Conservation (phyloP, 495 filamentous ascomycete genomes). For the Neurospora hispaniola region DNA sequence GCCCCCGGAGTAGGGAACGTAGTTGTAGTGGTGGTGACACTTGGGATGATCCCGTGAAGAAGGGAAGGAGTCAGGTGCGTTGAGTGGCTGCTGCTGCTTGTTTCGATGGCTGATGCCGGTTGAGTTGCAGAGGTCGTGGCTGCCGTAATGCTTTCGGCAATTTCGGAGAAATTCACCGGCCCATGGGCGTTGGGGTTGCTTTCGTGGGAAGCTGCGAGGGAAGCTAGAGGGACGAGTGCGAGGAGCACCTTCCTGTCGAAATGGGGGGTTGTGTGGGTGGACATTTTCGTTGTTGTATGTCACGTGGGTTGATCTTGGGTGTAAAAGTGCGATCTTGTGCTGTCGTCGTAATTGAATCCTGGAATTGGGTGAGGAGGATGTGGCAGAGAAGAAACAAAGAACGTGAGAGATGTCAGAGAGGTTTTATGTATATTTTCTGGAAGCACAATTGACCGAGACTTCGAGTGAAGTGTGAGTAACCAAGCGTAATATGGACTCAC, state of each 20-base stretch:
- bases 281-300: not conserved
- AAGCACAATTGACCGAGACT: not conserved
- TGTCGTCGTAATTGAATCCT: not conserved
- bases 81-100: not conserved
- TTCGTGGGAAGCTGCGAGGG: not conserved
- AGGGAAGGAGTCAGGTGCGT: not conserved
- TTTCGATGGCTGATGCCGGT: not conserved
- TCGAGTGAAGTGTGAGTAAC: not conserved
- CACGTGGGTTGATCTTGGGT: not conserved
- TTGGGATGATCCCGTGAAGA: not conserved
- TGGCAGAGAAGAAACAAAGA: not conserved
- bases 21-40: not conserved
- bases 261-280: not conserved
- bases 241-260: not conserved
- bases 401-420: too few species aligned
- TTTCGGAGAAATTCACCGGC: not conserved
- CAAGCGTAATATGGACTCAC: not conserved
- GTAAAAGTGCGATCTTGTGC: not conserved
- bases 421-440: not conserved
- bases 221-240: not conserved
- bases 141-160: not conserved
- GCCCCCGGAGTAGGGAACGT: too few species aligned
- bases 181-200: not conserved
- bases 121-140: not conserved
- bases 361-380: not conserved